Evolutionary conservation across 176 grass and related monocot species (phyloP).

Genomic region (Lolium rigidum): DNA sequence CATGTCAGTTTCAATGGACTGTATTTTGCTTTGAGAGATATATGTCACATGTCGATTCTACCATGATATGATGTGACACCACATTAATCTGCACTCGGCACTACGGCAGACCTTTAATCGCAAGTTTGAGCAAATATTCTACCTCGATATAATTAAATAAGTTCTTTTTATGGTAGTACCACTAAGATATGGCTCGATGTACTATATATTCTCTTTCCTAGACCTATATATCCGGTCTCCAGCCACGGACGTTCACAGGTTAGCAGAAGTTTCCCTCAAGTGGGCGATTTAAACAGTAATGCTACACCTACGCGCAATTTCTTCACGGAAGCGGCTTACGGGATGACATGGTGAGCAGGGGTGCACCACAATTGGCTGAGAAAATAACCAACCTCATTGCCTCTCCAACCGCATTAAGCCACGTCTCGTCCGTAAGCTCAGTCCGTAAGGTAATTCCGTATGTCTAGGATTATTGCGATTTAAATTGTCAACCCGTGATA

Average conservation of each 20-base stretch:
- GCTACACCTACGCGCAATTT: too few species aligned
- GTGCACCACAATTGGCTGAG: too few species aligned
- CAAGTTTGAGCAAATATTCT: constrained; percentile 5
- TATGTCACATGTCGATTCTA: constrained; percentile 52
- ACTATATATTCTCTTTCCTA: neutral
- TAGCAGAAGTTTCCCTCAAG: neutral
- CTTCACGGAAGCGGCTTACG: too few species aligned
- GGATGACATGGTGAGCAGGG: too few species aligned
- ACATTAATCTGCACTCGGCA: constrained; percentile 1
- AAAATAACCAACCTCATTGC: too few species aligned
- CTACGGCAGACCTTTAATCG: neutral
- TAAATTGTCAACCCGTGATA: too few species aligned
- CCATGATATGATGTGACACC: constrained; percentile 16
- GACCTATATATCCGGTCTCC: neutral
- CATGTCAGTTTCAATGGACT: constrained; percentile 46
- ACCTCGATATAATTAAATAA: neutral
- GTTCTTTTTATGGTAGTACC: neutral
- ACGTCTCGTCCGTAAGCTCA: too few species aligned
- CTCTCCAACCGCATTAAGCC: too few species aligned
- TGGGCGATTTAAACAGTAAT: neutral
- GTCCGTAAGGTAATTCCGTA: too few species aligned
- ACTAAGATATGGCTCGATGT: neutral
- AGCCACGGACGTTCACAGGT: neutral
- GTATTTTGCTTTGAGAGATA: constrained; percentile 25
- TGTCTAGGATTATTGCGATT: too few species aligned